phyloP scores from a whole-genome alignment of 306 rosid species.

The Quercus dentata region DNA sequence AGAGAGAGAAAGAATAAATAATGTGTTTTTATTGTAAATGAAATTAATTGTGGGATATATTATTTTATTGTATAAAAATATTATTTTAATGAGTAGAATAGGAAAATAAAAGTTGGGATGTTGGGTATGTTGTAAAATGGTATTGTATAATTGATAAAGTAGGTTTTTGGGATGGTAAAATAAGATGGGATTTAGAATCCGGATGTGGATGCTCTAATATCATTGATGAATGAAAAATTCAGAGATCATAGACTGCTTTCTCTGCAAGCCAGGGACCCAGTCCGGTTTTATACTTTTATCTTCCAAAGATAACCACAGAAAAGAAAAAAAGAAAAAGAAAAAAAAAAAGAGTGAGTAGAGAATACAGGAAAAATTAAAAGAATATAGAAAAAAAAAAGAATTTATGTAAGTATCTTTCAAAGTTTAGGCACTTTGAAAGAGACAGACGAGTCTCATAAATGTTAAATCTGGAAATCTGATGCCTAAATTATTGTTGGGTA shows the following conservation, averaged over 20 bases:
- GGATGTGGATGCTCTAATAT: too few species aligned
- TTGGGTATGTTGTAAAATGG: too few species aligned
- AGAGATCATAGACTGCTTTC: neutral
- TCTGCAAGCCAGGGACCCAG: neutral
- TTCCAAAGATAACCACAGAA: neutral
- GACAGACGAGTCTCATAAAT: slow-evolving; percentile 41
- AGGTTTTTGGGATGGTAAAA: too few species aligned
- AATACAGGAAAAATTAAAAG: neutral
- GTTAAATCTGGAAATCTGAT: slow-evolving; percentile 33
- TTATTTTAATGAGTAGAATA: too few species aligned
- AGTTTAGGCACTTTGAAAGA: slow-evolving; percentile 9
- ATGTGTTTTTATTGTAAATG: too few species aligned
- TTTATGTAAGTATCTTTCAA: neutral
- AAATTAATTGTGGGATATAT: too few species aligned
- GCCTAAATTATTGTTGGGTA: slow-evolving; percentile 20
- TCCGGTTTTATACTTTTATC: neutral
- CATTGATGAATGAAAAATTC: neutral
- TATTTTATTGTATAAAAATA: too few species aligned
- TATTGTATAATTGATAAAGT: too few species aligned
- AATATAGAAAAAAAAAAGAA: neutral
- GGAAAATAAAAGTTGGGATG: too few species aligned
- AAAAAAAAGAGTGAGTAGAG: neutral
- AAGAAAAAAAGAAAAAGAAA: neutral
- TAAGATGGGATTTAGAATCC: too few species aligned
- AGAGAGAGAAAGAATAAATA: too few species aligned